Evolutionary conservation across 169 alveolate species (phyloP).

Genomic region (Plasmodium knowlesi): DNA sequence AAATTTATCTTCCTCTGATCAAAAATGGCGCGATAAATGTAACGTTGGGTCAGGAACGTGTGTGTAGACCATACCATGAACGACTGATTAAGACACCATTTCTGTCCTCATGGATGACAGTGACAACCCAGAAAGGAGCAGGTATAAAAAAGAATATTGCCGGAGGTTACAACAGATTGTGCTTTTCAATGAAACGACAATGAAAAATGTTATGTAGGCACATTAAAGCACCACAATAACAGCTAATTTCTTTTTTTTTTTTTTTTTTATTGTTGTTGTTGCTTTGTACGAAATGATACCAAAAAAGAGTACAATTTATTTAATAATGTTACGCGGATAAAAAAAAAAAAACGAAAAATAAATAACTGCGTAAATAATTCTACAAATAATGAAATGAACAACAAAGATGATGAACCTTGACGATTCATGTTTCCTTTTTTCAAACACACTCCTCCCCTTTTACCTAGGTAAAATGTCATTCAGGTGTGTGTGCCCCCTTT

Average conservation of each 20-base stretch:
- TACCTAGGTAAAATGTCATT: background rate
- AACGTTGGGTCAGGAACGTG: background rate
- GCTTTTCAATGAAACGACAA: background rate
- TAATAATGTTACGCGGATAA: background rate
- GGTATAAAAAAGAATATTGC: background rate
- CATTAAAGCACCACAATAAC: background rate
- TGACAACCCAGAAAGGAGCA: background rate
- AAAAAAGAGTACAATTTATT: background rate
- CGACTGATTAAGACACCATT: background rate
- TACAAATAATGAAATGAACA: background rate
- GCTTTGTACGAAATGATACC: background rate
- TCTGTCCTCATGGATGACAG: background rate
- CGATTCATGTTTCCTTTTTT: background rate
- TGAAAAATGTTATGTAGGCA: background rate
- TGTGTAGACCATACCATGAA: too few relatives aligned
- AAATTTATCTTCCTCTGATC: background rate
- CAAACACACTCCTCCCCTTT: background rate
- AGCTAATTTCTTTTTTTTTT: background rate
- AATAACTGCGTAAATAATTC: background rate
- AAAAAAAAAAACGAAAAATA: background rate
- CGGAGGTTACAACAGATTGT: background rate
- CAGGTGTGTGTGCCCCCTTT: background rate
- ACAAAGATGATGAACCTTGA: background rate
- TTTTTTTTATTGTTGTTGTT: too few relatives aligned
- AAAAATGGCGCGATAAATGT: background rate